Evolutionary conservation across 2,329 filamentous ascomycete genomes (phyloP).

Genomic region (Alternaria panax): DNA sequence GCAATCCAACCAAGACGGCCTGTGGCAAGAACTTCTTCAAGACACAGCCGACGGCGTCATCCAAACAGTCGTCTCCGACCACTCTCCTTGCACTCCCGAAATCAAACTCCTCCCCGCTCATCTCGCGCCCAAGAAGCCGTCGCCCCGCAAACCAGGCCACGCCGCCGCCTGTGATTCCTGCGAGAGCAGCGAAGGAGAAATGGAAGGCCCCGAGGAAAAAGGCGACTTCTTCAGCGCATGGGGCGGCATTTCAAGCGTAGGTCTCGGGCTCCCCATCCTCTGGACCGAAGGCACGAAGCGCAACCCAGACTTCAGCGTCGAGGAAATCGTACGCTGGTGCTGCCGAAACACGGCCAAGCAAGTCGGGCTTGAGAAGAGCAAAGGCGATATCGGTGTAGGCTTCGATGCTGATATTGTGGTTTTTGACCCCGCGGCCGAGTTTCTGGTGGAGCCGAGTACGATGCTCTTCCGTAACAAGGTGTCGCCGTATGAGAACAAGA

Average conservation of each 20-base stretch:
- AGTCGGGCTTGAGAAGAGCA: constrained; percentile 80
- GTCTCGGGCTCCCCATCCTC: constrained; percentile 88
- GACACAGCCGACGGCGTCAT: constrained; percentile 74
- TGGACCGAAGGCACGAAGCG: constrained; percentile 77
- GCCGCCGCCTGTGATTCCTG: constrained; percentile 47
- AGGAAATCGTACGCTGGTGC: constrained; percentile 86
- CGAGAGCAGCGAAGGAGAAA: constrained; percentile 39
- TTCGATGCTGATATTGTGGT: constrained; percentile 92
- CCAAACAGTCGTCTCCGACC: constrained; percentile 90
- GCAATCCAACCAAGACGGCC: constrained; percentile 78
- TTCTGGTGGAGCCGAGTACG: constrained; percentile 71
- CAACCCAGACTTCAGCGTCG: constrained; percentile 63
- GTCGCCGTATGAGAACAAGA: constrained; percentile 85
- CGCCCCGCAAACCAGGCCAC: constrained; percentile 40
- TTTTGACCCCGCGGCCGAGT: constrained; percentile 84
- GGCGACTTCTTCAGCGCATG: constrained; percentile 96
- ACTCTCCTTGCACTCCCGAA: constrained; percentile 94
- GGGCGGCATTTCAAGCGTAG: constrained; percentile 95
- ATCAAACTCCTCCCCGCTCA: constrained; percentile 84
- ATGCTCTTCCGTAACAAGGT: constrained; percentile 97
- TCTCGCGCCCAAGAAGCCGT: constrained; percentile 60
- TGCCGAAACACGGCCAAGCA: constrained; percentile 86
- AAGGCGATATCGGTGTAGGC: constrained; percentile 81
- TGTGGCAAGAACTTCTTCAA: constrained; percentile 80
- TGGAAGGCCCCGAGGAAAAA: constrained; percentile 52